Conservation (phyloP, 805 yeast genomes). For the Yamadazyma ubonensis region DNA sequence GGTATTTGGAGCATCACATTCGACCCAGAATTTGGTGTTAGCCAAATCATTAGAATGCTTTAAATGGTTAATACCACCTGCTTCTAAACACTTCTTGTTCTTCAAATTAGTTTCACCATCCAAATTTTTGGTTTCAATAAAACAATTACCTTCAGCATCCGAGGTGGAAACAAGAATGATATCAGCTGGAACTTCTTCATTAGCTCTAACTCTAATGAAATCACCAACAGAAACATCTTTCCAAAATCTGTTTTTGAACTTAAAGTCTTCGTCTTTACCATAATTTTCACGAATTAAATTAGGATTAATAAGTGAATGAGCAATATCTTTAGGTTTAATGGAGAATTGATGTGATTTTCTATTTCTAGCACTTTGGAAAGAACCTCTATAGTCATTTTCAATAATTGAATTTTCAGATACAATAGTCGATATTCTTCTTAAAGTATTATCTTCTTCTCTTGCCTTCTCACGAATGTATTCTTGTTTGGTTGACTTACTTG, state of each 20-base stretch:
- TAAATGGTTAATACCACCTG: conserved; percentile 48
- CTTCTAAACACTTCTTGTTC: conserved; percentile 50
- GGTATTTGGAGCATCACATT: conserved; percentile 71
- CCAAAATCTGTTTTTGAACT: conserved; percentile 58
- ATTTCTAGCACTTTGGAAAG: conserved; percentile 9
- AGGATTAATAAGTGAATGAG: conserved; percentile 25
- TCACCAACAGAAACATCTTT: conserved; percentile 74
- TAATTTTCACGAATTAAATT: conserved; percentile 17
- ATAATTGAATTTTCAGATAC: conserved; percentile 29
- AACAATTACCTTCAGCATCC: conserved; percentile 68
- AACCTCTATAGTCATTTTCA: conserved; percentile 9
- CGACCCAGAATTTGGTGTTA: conserved; percentile 56
- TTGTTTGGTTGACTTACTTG: conserved; percentile 23
- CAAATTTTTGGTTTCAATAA: conserved; percentile 75
- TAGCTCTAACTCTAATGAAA: conserved; percentile 62
- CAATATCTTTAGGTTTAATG: conserved; percentile 8
- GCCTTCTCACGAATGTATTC: conserved; percentile 26
- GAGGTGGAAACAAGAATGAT: conserved; percentile 61
- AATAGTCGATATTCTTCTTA: conserved; percentile 39
- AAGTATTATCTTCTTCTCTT: conserved; percentile 25
- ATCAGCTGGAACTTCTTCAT: conserved; percentile 83
- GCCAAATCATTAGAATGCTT: conserved; percentile 60
- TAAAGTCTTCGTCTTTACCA: conserved; percentile 27
- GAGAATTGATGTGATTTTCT: conserved; percentile 16
- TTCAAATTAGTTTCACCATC: conserved; percentile 85